Evolutionary conservation across 148 eudicot species (phyloP).

Genomic region (Spergularia marina): DNA sequence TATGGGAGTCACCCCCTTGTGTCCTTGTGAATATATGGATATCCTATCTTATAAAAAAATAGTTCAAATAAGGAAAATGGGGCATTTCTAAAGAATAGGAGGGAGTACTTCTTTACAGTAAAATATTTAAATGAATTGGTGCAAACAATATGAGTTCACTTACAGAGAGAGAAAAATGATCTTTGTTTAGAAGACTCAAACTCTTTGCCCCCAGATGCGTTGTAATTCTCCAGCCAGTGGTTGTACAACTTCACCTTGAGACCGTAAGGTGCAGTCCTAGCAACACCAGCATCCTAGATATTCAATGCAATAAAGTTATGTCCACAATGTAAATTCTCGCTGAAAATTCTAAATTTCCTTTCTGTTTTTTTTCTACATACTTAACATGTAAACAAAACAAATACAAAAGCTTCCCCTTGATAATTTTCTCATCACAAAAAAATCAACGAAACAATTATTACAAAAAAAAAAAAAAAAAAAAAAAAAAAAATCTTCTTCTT

Average conservation of each 20-base stretch:
- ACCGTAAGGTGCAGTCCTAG: conserved; percentile 36
- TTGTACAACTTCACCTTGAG: conserved; percentile 59
- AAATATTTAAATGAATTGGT: no score
- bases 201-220: conserved; percentile 56
- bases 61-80: no score
- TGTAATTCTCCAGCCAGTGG: conserved; percentile 70
- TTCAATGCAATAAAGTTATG: conserved; percentile 16
- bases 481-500: no score
- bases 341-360: background rate
- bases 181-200: conserved; percentile 72
- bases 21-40: no score
- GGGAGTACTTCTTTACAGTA: no score
- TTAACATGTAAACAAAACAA: background rate
- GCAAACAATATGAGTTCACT: conserved; percentile 32
- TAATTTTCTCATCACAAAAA: background rate
- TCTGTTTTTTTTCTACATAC: background rate
- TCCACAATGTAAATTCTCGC: background rate
- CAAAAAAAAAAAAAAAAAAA: no score
- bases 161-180: conserved; percentile 77
- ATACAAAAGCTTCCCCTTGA: background rate
- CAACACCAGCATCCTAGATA: conserved; percentile 49
- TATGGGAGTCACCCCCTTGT: no score
- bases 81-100: no score
- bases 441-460: no score
- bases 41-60: no score